Percentiles rank a stretch among this genome's conserved stretches.
Evolutionary conservation across 1,284 basidiomycete species (phyloP).

Genomic region (Butyriboletus appendiculatus): DNA sequence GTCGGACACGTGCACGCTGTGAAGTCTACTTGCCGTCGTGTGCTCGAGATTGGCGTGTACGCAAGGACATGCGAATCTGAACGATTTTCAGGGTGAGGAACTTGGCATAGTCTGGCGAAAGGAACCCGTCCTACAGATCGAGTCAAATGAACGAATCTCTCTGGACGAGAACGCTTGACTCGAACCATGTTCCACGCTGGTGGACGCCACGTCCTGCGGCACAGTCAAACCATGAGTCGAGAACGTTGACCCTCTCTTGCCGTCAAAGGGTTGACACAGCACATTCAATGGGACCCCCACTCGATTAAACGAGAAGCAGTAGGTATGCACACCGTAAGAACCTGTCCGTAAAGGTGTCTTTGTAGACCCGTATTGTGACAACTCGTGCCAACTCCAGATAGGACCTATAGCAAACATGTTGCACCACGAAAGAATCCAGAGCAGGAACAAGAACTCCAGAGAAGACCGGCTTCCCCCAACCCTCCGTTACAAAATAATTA

Average conservation of each 20-base stretch:
- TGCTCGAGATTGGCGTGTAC: background rate
- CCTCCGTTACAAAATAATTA: conserved; percentile 27
- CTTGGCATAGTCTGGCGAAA: background rate
- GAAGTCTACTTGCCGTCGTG: background rate
- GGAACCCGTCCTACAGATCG: background rate
- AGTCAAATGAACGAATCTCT: conserved; percentile 1
- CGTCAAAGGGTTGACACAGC: conserved; percentile 1
- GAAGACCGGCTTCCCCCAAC: conserved; percentile 17
- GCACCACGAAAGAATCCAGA: background rate
- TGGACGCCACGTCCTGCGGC: background rate
- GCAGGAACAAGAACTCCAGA: conserved; percentile 5
- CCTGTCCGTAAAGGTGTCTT: background rate
- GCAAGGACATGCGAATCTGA: background rate
- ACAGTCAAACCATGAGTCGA: conserved; percentile 1
- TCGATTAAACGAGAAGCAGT: background rate
- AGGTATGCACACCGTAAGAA: conserved; percentile 2
- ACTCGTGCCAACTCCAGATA: background rate
- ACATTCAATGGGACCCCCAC: background rate
- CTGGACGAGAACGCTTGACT: background rate
- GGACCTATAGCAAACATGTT: background rate
- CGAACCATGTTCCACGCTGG: conserved; percentile 6
- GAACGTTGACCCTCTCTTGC: background rate
- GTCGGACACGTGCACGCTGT: conserved; percentile 5
- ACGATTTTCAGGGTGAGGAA: background rate
- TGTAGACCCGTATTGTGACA: conserved; percentile 2